Base-by-base conservation (phyloP, 805 yeast genomes). In the Lipomyces orientalis region DNA sequence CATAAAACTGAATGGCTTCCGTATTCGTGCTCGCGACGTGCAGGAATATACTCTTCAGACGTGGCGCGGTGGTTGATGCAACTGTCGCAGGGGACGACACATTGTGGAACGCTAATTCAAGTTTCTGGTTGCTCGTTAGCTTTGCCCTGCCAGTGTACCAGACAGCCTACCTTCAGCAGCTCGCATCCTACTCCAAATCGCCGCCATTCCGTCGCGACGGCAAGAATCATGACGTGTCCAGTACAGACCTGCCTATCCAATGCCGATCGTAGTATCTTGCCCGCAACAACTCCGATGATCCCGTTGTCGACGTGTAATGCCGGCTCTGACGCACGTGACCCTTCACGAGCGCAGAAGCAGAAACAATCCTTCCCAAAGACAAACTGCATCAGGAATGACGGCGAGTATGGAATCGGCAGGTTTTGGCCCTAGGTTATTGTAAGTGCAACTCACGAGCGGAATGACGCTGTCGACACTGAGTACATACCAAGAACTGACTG, bases 141-240 rank as follows among this genome's bases (percentile, higher is more conserved):
- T 10, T 10, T n/a, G 29, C 10, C 9, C 16, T 12, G 8, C n/a
- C 34, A 25, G 39, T 16, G n/a, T 33, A 57, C 29, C 5, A n/a
- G 19, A 35, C 35, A n/a, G 25, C 68, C 31, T 51, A 64, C 70
- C 57, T 43, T 51, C 29, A 67, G 60, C 12, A 67, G 58, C 12
- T 29, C n/a, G 2, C 52, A 31, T 34, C 71, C 70, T 43, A 68
- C 49, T 10, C 71, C 70, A 14, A 52, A 31, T 12, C 70, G 61
- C n/a, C 71, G 61, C 35, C 19, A 60, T 25, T 29, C 58, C 49
- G 60, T 55, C 9, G 46, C 67, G 34, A 68, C 70, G 6, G 71
- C 71, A n/a, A 68, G 62, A 2, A 66, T 33, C 71, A 68, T 67
- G 55, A 68, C 59, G 35, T 68, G 64, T 16, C 70, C 67, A n/a